Evolutionary conservation across 73 alveolate species (phyloP).

Genomic region (Paramecium caudatum): DNA sequence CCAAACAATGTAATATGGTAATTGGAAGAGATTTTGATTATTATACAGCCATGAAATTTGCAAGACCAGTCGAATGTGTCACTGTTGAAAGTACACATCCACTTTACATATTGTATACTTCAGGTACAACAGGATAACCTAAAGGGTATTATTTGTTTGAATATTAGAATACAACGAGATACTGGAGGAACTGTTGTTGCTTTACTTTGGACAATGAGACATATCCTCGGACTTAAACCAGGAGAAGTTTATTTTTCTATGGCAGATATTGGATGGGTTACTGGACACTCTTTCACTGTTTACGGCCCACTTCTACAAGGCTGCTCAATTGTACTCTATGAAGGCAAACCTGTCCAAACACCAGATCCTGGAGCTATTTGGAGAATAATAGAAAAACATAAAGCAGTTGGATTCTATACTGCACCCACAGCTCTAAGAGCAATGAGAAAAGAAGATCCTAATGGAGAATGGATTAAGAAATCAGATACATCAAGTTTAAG

Average conservation of each 20-base stretch:
- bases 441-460: constrained; percentile 97
- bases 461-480: constrained; percentile 91
- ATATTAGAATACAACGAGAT: constrained; percentile 90
- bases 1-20: constrained; percentile 53
- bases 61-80: constrained; percentile 80
- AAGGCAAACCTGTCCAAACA: constrained; percentile 98
- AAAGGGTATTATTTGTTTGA: constrained; percentile 85
- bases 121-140: constrained; percentile 99
- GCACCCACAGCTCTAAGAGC: constrained; percentile 99
- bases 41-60: constrained; percentile 80
- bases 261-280: constrained; percentile 99
- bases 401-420: constrained; percentile 93
- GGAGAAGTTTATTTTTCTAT: constrained; percentile 97
- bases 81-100: constrained; percentile 92
- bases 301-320: constrained; percentile 99
- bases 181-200: constrained; percentile 98
- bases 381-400: constrained; percentile 92
- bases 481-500: constrained; percentile 83
- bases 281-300: constrained; percentile 99
- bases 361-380: constrained; percentile 98
- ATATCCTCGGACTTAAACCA: constrained; percentile 88
- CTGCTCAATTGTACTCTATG: constrained; percentile 97
- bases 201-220: constrained; percentile 94
- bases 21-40: constrained; percentile 81
- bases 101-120: constrained; percentile 98